Evolutionary conservation across 352 stramenopile species (phyloP).

Genomic region (Phytophthora tentaculata): DNA sequence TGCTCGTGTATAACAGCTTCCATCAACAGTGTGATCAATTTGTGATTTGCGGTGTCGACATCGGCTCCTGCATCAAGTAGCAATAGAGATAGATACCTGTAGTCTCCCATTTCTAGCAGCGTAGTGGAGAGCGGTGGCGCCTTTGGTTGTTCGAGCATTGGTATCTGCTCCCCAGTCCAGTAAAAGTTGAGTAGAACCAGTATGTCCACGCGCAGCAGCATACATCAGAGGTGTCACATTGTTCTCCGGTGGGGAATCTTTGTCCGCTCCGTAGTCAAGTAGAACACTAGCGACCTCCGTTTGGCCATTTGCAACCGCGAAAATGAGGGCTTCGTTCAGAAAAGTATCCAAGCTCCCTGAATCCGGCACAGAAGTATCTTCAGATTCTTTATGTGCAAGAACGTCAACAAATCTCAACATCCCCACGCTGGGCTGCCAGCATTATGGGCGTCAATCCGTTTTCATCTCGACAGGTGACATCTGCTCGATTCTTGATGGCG

Average conservation of each 20-base stretch:
- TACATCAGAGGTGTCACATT: not conserved
- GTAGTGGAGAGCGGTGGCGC: not conserved
- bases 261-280: conserved; percentile 2
- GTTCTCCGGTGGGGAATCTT: not conserved
- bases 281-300: not conserved
- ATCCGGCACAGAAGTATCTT: too few relatives aligned
- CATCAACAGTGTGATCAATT: not conserved
- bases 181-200: not conserved
- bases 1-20: not conserved
- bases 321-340: not conserved
- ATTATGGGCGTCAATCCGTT: too few relatives aligned
- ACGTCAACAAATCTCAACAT: too few relatives aligned
- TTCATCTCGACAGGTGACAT: too few relatives aligned
- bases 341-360: too few relatives aligned
- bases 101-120: not conserved
- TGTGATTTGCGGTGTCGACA: not conserved
- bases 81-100: not conserved
- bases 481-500: too few relatives aligned
- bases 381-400: too few relatives aligned
- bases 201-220: not conserved
- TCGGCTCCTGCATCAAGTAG: not conserved
- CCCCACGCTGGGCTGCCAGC: too few relatives aligned
- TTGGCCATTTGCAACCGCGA: not conserved
- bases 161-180: not conserved
- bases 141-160: not conserved